A percentile compares a stretch with the other conserved stretches of the same genome.
Evolutionary conservation across 805 yeast species (phyloP).

Genomic region (Candida methanosorbosa): DNA sequence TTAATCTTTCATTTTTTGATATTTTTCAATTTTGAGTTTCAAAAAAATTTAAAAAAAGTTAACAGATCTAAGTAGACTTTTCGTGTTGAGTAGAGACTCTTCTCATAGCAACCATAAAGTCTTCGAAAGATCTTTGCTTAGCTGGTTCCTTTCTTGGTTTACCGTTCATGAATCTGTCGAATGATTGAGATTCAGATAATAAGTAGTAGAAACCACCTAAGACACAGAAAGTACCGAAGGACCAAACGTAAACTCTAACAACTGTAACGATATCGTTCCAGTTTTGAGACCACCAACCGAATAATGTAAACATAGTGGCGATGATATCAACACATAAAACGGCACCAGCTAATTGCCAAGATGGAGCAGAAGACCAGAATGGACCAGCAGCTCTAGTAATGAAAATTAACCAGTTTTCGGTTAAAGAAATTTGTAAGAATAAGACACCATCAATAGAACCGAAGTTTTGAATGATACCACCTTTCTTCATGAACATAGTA

Average conservation of each 20-base stretch:
- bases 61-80: slow-evolving; percentile 49
- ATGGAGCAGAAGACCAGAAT: slow-evolving; percentile 94
- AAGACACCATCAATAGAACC: slow-evolving; percentile 91
- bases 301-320: slow-evolving; percentile 85
- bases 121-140: slow-evolving; percentile 68
- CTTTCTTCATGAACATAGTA: slow-evolving; percentile 82
- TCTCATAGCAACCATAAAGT: slow-evolving; percentile 79
- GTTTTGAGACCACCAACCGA: slow-evolving; percentile 98
- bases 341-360: slow-evolving; percentile 96
- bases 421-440: slow-evolving; percentile 88
- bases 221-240: slow-evolving; percentile 94
- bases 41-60: background rate
- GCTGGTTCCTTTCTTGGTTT: slow-evolving; percentile 50
- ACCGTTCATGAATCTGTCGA: slow-evolving; percentile 82
- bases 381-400: slow-evolving; percentile 96
- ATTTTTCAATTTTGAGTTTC: background rate
- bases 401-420: slow-evolving; percentile 97
- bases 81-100: slow-evolving; percentile 88
- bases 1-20: background rate
- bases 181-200: slow-evolving; percentile 74
- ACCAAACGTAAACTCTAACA: slow-evolving; percentile 91
- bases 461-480: slow-evolving; percentile 94
- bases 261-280: slow-evolving; percentile 95
- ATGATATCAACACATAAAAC: slow-evolving; percentile 82
- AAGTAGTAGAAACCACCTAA: slow-evolving; percentile 95